Conservation (phyloP, 108 stramenopile genomes). For the Thalassiosira profunda region DNA sequence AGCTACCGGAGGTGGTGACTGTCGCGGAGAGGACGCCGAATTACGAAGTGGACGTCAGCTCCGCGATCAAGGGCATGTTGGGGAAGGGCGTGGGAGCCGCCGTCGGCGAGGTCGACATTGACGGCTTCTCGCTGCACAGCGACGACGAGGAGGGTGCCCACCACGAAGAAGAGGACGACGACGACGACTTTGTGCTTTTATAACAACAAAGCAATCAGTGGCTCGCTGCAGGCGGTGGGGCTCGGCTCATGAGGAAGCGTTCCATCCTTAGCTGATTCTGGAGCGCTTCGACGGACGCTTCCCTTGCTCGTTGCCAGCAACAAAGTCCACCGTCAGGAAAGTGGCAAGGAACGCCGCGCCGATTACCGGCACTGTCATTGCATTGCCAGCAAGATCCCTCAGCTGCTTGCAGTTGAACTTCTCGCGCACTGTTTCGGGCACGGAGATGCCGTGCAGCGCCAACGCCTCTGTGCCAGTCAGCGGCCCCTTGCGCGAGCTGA, state of each 20-base stretch:
- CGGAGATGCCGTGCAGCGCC: neutral
- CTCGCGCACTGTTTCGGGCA: neutral
- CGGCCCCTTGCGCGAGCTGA: conserved; percentile 1
- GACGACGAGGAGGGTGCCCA: conserved; percentile 1
- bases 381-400: conserved; percentile 1
- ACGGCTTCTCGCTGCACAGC: conserved; percentile 35
- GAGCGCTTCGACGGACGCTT: too few relatives aligned
- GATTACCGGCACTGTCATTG: neutral
- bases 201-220: neutral
- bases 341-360: neutral
- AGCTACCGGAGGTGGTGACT: conserved; percentile 67
- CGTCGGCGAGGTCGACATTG: conserved; percentile 16
- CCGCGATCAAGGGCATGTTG: conserved; percentile 66
- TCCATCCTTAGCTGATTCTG: neutral
- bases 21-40: conserved; percentile 74
- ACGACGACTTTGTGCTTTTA: conserved; percentile 49
- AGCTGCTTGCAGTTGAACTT: neutral
- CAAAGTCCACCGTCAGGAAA: neutral
- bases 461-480: neutral
- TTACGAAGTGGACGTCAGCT: conserved; percentile 64
- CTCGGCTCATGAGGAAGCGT: neutral
- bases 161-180: conserved; percentile 26
- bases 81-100: conserved; percentile 2
- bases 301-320: too few relatives aligned
- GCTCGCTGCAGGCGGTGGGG: too few relatives aligned